Base-by-base conservation (phyloP, 768 basidiomycete genomes). In the Leccinum boreale region DNA sequence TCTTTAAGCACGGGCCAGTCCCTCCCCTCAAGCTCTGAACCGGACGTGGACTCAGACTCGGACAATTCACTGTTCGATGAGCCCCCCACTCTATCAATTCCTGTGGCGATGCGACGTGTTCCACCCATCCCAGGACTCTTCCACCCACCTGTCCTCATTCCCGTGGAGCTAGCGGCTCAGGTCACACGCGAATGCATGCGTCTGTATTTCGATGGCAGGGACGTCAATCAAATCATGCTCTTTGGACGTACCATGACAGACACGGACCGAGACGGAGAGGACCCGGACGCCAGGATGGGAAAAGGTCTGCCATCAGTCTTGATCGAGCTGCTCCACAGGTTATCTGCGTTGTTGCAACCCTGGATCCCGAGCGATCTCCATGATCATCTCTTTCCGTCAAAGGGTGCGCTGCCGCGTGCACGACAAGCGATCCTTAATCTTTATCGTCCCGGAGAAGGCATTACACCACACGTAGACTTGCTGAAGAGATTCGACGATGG, bases 341-440 rank as follows among this genome's bases (percentile, higher is more conserved):
- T 93, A 11, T 78, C 82, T 1, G 60, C 56, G 0, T 63, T 85
- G 42, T 77, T 92, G 1, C 67, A 68, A 3, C 80, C 82, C 2
- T 59, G 73, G 15, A 72, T 94, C 3, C 82, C 87, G 0, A 50
- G 66, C 2, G 69, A 76, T 26, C 80, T 77, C 0, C 79, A 86
- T 60, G 65, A 70, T 7, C 75, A 90, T 19, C 77, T 92, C 23
- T 92, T 92, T 65, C 86, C 88, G 1, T 61, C 69, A 1, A 62
- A 63, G 17, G 58, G 59, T 5, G 62, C 66, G 46, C 73, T 79
- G 29, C 70, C 73, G 53, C 59, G 72, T 24, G 87, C 90, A 0
- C 80, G 92, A 26, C 94, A 98, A 68, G 90, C 85, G 1, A 98
- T 98, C 56, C 63, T 98, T 53, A 98, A 98, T 69, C 77, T 94